Evolutionary conservation across 192 early-diverging fungal species (phyloP), one percentile per base, ranked within the genome.

Genomic region (Blastocladiella britannica): DNA sequence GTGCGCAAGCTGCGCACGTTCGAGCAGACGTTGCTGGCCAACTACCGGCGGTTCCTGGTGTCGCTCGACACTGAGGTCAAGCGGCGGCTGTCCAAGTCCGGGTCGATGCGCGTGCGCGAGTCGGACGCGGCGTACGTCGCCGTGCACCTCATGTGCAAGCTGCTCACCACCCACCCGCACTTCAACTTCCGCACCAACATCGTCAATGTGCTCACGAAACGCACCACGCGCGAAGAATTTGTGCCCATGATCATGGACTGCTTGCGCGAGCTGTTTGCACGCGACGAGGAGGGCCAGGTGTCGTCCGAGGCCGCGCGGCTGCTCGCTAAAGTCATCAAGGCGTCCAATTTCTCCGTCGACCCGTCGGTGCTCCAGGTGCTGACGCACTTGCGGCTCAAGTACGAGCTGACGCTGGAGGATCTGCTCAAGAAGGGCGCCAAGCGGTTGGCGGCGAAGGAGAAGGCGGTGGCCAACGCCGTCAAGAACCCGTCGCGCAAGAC

Each of bases 141-240:
- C 1, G 66, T 90, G 20, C 79, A 83, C 25, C 91, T 87, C 62
- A 67, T 94, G 71, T 82, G 86, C 37, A 80, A 85, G 52, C 75
- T 97, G 4, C 69, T 93, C 53, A 84, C 71, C 6, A 72, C 77
- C 20, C 76, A 84, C 15, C 81, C 94, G 20, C 92, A 95, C 66
- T 97, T 97, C 72, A 97, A 97, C 73, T 97, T 89, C 64, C 82
- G 92, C 51, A 65, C 82, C 51, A 90, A 97, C 61, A 64, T 97
- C 58, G 61, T 53, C 37, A 71, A 55, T 71, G 77, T 59, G 67
- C 82, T 59, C 60, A 72, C 65, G 53, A 68, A 72, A 26, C 57
- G 70, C 23, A 26, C 0, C 0, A 53, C 20, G 15, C 51, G 25
- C 26, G 55, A 54, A 20, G 24, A 23, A 7, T 9, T 29, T 25